Percentiles rank a stretch among this genome's conserved stretches.
Conservation (phyloP, 495 filamentous ascomycete genomes). For the Penicillium psychrofluorescens region DNA sequence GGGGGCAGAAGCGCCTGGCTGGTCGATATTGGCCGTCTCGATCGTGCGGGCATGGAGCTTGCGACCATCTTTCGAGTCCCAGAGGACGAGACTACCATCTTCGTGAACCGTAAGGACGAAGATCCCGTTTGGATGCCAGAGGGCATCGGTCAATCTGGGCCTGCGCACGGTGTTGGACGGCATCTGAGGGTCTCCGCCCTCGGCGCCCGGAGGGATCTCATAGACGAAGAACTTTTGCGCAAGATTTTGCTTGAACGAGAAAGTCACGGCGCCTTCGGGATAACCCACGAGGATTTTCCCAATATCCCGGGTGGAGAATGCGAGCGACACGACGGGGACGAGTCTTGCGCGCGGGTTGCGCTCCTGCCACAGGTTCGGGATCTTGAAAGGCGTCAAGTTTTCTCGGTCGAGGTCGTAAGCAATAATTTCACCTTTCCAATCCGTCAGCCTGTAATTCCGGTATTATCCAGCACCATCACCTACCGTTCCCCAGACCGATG, state of each 20-base stretch:
- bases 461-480: no score
- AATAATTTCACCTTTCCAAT: slow-evolving; percentile 58
- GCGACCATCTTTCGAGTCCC: slow-evolving; percentile 89
- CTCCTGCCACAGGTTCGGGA: slow-evolving; percentile 79
- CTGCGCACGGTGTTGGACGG: slow-evolving; percentile 45
- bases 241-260: slow-evolving; percentile 84
- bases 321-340: slow-evolving; percentile 62
- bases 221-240: slow-evolving; percentile 76
- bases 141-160: slow-evolving; percentile 66
- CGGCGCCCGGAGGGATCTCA: slow-evolving; percentile 71
- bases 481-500: slow-evolving; percentile 64
- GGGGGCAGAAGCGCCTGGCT: slow-evolving; percentile 38
- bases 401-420: slow-evolving; percentile 87
- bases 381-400: slow-evolving; percentile 61
- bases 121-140: slow-evolving; percentile 94
- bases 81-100: slow-evolving; percentile 82
- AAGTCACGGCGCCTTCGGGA: slow-evolving; percentile 76
- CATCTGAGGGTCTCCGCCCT: slow-evolving; percentile 68
- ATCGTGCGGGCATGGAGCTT: slow-evolving; percentile 78
- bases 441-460: no score
- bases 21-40: slow-evolving; percentile 61
- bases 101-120: slow-evolving; percentile 86
- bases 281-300: slow-evolving; percentile 89
- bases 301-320: slow-evolving; percentile 85
- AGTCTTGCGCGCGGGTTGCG: slow-evolving; percentile 49